These are phyloP conservation scores for Colletotrichum phormii DNA, from an alignment of 2,329 filamentous ascomycete genomes.

Conservation along the genomic window DNA sequence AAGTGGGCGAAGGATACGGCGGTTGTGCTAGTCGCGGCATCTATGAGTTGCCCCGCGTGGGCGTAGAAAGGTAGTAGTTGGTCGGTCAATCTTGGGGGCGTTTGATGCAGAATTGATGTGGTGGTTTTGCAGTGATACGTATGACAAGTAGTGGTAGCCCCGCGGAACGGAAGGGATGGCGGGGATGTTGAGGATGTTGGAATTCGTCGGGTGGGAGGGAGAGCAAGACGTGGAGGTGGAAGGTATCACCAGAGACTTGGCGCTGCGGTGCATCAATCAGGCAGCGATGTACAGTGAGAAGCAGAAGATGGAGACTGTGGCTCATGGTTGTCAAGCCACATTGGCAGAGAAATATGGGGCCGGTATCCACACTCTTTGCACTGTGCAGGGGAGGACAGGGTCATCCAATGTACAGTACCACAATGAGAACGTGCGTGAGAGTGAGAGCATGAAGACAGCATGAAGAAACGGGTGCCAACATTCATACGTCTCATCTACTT, in stretches of 20 bases:
- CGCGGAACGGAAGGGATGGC: not conserved
- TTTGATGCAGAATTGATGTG: not conserved
- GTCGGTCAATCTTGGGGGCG: too few species aligned
- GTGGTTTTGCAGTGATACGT: not conserved
- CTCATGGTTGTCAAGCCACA: too few species aligned
- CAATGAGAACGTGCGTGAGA: not conserved
- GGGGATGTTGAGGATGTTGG: not conserved
- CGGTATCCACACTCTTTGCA: not conserved
- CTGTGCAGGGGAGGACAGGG: not conserved
- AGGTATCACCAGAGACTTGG: conserved; percentile 27
- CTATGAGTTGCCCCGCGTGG: not conserved
- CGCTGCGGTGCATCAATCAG: conserved; percentile 24
- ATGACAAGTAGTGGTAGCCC: not conserved
- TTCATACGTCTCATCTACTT: not conserved
- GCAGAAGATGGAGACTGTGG: not conserved
- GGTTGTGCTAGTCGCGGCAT: not conserved
- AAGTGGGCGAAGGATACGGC: not conserved
- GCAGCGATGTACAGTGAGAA: conserved; percentile 33
- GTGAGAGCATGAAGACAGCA: not conserved
- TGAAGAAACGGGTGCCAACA: not conserved
- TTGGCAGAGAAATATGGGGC: not conserved
- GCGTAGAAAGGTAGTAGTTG: too few species aligned
- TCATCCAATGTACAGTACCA: too few species aligned
- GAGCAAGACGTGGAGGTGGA: not conserved
- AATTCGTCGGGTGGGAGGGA: not conserved